These are phyloP conservation scores for Nemania diffusa DNA, from an alignment of 2,329 filamentous ascomycete genomes.

Conservation along the genomic window DNA sequence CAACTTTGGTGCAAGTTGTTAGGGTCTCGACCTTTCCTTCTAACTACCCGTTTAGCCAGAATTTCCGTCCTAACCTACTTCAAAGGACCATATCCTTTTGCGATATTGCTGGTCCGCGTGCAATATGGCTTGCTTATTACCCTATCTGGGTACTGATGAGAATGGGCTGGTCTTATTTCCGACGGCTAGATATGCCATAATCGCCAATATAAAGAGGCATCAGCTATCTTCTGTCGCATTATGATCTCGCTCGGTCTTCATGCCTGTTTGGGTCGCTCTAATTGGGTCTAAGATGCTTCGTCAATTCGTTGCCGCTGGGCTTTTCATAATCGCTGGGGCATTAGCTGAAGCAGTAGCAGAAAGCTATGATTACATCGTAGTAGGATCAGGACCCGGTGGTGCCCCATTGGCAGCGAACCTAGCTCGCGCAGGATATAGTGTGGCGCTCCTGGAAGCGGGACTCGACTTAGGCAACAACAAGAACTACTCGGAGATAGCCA, in stretches of 20 bases:
- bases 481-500: constrained; percentile 46
- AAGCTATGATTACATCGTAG: constrained; percentile 57
- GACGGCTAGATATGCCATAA: constrained; percentile 1
- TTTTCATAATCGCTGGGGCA: constrained; percentile 35
- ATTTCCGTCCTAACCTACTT: constrained; percentile 24
- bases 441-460: constrained; percentile 66
- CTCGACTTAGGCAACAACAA: constrained; percentile 55
- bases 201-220: constrained; percentile 30
- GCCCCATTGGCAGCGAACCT: constrained; percentile 64
- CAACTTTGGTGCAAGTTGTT: constrained; percentile 21
- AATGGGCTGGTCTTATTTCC: constrained; percentile 5
- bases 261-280: neutral
- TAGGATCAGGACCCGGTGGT: constrained; percentile 66
- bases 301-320: constrained; percentile 34
- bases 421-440: constrained; percentile 63
- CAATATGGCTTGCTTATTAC: constrained; percentile 35
- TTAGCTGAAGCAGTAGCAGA: constrained; percentile 30
- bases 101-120: constrained; percentile 9
- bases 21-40: constrained; percentile 26
- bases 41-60: constrained; percentile 45
- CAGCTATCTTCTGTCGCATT: neutral
- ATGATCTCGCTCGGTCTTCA: neutral
- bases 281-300: constrained; percentile 35
- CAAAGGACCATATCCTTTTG: constrained; percentile 8
- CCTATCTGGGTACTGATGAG: constrained; percentile 27